A percentile compares a stretch with the other conserved stretches of the same genome.
Conservation (phyloP, 1,284 basidiomycete species). For the Caloboletus inedulis region DNA sequence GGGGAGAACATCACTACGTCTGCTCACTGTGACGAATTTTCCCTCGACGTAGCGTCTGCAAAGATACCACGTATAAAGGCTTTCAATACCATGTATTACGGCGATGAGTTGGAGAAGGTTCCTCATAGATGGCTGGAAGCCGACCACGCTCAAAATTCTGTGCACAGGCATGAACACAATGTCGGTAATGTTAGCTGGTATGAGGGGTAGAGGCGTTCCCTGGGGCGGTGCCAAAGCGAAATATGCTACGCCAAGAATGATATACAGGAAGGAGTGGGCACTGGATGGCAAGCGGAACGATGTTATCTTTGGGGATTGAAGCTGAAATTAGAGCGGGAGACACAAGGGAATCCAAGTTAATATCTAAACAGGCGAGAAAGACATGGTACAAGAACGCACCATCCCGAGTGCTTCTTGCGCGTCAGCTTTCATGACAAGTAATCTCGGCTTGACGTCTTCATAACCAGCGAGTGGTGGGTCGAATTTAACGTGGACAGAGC, state of each 20-base stretch:
- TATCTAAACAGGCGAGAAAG: background rate
- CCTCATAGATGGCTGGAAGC: slow-evolving; percentile 17
- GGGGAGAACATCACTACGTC: background rate
- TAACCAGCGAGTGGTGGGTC: slow-evolving; percentile 70
- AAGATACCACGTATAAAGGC: slow-evolving; percentile 50
- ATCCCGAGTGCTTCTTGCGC: slow-evolving; percentile 73
- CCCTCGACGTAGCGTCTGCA: slow-evolving; percentile 58
- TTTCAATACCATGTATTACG: slow-evolving; percentile 48
- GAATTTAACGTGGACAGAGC: slow-evolving; percentile 52
- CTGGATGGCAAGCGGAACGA: slow-evolving; percentile 47
- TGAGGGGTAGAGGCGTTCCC: slow-evolving; percentile 26
- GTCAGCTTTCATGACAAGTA: slow-evolving; percentile 69
- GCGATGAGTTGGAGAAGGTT: slow-evolving; percentile 12
- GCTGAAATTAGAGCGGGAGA: slow-evolving; percentile 36
- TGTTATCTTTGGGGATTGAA: slow-evolving; percentile 58
- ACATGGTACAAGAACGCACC: slow-evolving; percentile 41
- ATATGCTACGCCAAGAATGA: slow-evolving; percentile 33
- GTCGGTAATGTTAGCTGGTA: slow-evolving; percentile 28
- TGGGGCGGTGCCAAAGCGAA: slow-evolving; percentile 38
- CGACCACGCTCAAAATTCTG: slow-evolving; percentile 13
- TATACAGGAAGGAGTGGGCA: slow-evolving; percentile 9
- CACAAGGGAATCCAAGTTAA: background rate
- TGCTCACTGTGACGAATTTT: slow-evolving; percentile 50
- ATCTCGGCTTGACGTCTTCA: slow-evolving; percentile 74
- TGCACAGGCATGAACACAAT: slow-evolving; percentile 24